Percentiles rank a stretch among this genome's conserved stretches.
phyloP scores from a whole-genome alignment of 2,329 filamentous ascomycete species.

The Sporothrix brasiliensis region DNA sequence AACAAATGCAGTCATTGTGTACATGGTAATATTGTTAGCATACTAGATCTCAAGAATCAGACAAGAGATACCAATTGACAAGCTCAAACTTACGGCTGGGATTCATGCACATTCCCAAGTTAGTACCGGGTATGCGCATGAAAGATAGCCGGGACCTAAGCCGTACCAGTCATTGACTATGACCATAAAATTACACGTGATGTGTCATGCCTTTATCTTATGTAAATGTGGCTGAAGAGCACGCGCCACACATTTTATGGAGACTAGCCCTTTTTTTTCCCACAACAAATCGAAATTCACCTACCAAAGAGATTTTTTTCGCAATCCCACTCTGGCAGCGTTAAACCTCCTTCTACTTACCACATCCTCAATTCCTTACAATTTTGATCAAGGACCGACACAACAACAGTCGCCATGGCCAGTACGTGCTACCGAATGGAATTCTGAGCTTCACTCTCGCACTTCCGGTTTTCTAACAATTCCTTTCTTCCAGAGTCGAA shows the following conservation, averaged over 20 bases:
- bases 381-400: conserved; percentile 35
- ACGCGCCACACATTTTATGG: conserved; percentile 31
- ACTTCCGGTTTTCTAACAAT: conserved; percentile 38
- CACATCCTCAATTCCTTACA: conserved; percentile 34
- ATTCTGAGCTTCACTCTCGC: background rate
- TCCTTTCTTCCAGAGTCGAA: conserved; percentile 75
- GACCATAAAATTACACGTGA: conserved; percentile 20
- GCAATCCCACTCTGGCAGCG: conserved; percentile 27
- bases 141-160: conserved; percentile 13
- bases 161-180: background rate
- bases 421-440: conserved; percentile 55
- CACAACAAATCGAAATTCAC: conserved; percentile 39
- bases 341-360: conserved; percentile 24
- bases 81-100: conserved; percentile 1
- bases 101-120: background rate
- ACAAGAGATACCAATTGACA: conserved; percentile 17
- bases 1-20: conserved; percentile 27
- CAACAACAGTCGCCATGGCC: conserved; percentile 65
- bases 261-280: conserved; percentile 35
- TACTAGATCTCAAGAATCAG: background rate
- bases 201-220: background rate
- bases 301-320: conserved; percentile 35
- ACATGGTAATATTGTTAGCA: background rate
- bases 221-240: conserved; percentile 29
- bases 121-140: conserved; percentile 6